Evolutionary conservation across 441 rosid genomes (phyloP), one percentile per base, ranked within the genome.

Genomic region (Erodium texanum): DNA sequence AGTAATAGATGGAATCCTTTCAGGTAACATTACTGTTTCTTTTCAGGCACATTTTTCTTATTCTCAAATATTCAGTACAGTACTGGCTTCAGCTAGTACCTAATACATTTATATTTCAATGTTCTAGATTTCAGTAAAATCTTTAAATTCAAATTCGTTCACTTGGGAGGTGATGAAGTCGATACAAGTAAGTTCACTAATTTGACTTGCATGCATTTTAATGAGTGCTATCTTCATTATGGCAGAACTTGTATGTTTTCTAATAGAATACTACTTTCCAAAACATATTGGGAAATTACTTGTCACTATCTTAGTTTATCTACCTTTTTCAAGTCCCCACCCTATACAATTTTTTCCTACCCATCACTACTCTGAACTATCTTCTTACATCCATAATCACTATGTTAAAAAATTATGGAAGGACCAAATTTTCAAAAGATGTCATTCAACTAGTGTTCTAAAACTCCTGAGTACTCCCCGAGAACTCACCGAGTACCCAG

Each of bases 141-240:
- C 80, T 89, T 89, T 67, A 82, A 84, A 70, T 89, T 80, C 75
- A 86, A 78, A 77, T 86, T 87, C 62, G 78, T 86, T 45, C 96
- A 89, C 73, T 77, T 87, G 85, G 93, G 92, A 65, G 96, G 93
- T 19, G 96, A 89, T 66, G 96, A 89, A 81, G 93, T 89, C 41
- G 54, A 85, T 66, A 81, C 90, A 74, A 77, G 96, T 89, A 79
- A 82, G 77, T 79, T 73, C 7, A 58, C 66, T 63, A 23, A 38
- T 38, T 38, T 38, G 1, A 10, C 45, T 6, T 10, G 8, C 68
- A 38, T 38, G 45, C 6, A 52, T 24, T 27, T 1, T 50, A n/a
- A 36, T 27, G 8, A 32, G 10, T 18, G 61, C 24, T 66, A 20
- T 12, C 29, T 5, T 3, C 22, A 15, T 27, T 27, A 27, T 27